phyloP scores from a whole-genome alignment of 2,329 filamentous ascomycete genomes.

The Davidsoniella virescens region DNA sequence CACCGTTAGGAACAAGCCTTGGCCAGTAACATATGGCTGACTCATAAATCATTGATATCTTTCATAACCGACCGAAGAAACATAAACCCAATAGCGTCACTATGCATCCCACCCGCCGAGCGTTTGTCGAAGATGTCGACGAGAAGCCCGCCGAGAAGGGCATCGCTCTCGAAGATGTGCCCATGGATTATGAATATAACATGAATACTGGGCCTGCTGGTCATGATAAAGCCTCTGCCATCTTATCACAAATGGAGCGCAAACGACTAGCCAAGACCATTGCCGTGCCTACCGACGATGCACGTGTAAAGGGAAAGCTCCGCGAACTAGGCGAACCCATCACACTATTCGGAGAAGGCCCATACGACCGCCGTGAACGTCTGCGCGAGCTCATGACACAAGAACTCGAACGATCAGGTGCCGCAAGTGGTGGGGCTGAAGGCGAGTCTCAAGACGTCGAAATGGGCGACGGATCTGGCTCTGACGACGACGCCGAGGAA shows the following conservation, averaged over 20 bases:
- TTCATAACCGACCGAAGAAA: neutral
- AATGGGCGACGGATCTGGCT: constrained; percentile 30
- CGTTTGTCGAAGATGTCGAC: constrained; percentile 78
- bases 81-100: constrained; percentile 22
- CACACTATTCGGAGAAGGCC: constrained; percentile 84
- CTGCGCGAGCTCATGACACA: constrained; percentile 66
- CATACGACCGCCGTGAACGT: constrained; percentile 70
- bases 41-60: neutral
- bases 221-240: constrained; percentile 68
- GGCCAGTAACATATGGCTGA: neutral
- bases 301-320: constrained; percentile 61
- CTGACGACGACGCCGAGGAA: constrained; percentile 57
- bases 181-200: constrained; percentile 68
- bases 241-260: constrained; percentile 76
- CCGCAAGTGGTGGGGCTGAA: constrained; percentile 31
- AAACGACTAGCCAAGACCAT: constrained; percentile 80
- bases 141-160: constrained; percentile 27
- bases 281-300: constrained; percentile 86
- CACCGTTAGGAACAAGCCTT: neutral
- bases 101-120: constrained; percentile 80
- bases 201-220: constrained; percentile 48
- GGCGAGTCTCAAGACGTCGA: constrained; percentile 16
- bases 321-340: constrained; percentile 84
- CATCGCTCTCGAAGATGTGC: constrained; percentile 34
- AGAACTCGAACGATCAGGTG: constrained; percentile 38